Base-by-base conservation (phyloP, 2,329 filamentous ascomycete genomes). In the Alternaria conjuncta region DNA sequence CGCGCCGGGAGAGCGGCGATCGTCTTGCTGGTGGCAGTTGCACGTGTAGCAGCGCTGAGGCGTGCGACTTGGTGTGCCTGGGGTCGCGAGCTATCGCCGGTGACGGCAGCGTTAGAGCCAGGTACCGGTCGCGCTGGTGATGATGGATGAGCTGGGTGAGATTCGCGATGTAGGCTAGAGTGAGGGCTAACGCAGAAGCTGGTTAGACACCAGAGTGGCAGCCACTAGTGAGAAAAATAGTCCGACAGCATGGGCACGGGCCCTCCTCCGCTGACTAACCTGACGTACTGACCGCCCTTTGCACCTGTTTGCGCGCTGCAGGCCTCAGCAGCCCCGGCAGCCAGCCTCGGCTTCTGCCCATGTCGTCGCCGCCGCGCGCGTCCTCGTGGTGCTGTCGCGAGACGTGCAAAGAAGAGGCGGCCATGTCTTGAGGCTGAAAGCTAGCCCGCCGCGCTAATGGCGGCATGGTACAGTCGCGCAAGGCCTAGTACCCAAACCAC, bases 141-240 rank as follows among this genome's bases (percentile, higher is more conserved):
- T 66, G 68, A 65, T 71, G 69, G 70, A 65, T 71, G 68, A 71
- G 58, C 63, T 61, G 41, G 71, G 64, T 72, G 67, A 78, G 76
- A 79, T 78, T 78, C 71, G 77, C 77, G 76, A 79, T 68, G 76
- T 67, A 73, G 74, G 63, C 76, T 79, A 79, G 72, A 61, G 71
- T 18, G 44, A 53, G 30, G 49, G 43, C 60, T 62, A 62, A 41
- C 45, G 47, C 60, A 74, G 59, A 74, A 78, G 75, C 64, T 68
- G 77, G 78, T 74, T 79, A 78, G 76, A 76, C 71, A 69, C 67
- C 64, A 66, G 62, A 70, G 73, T 71, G 74, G 68, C 55, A 45
- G 30, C 23, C 60, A 32, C 60, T 63, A 63, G 60, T 66, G 72
- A 66, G 72, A 49, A 61, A 55, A 69, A 67, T 64, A 68, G 73